A percentile compares a stretch with the other conserved stretches of the same genome.
Conservation (phyloP, 2,329 filamentous ascomycete species). For the Stagonosporopsis vannaccii region DNA sequence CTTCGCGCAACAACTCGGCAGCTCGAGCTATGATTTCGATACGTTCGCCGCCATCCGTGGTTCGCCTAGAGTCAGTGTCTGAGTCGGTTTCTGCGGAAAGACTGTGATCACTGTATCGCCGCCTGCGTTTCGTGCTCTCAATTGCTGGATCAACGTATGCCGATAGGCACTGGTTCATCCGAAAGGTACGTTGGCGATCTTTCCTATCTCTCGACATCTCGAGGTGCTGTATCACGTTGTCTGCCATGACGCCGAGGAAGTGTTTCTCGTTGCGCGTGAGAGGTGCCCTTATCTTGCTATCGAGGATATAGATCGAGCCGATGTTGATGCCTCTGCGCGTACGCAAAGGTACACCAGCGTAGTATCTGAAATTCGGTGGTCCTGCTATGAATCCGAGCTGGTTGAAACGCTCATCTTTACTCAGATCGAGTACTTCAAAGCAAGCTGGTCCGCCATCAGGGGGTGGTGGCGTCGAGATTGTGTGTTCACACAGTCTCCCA, state of each 20-base stretch:
- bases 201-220: conserved; percentile 45
- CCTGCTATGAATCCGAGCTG: conserved; percentile 37
- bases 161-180: conserved; percentile 37
- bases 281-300: conserved; percentile 30
- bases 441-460: conserved; percentile 45
- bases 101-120: conserved; percentile 8
- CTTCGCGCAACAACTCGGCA: conserved; percentile 57
- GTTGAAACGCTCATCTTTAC: conserved; percentile 43
- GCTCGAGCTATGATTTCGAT: conserved; percentile 57
- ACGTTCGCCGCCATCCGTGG: conserved; percentile 44
- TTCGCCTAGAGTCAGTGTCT: conserved; percentile 1
- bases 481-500: conserved; percentile 46
- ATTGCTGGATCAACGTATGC: conserved; percentile 31
- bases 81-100: conserved; percentile 3
- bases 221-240: conserved; percentile 44
- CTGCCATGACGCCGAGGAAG: conserved; percentile 39
- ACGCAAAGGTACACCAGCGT: conserved; percentile 44
- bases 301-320: conserved; percentile 42
- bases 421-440: conserved; percentile 49
- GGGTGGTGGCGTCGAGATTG: conserved; percentile 27
- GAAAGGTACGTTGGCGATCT: conserved; percentile 34
- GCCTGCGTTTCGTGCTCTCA: neutral
- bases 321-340: conserved; percentile 44
- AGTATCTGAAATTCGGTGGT: conserved; percentile 41
- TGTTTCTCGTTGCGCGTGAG: conserved; percentile 20